phyloP scores from a whole-genome alignment of 805 yeast species.

The Allodekkera sacchari region DNA sequence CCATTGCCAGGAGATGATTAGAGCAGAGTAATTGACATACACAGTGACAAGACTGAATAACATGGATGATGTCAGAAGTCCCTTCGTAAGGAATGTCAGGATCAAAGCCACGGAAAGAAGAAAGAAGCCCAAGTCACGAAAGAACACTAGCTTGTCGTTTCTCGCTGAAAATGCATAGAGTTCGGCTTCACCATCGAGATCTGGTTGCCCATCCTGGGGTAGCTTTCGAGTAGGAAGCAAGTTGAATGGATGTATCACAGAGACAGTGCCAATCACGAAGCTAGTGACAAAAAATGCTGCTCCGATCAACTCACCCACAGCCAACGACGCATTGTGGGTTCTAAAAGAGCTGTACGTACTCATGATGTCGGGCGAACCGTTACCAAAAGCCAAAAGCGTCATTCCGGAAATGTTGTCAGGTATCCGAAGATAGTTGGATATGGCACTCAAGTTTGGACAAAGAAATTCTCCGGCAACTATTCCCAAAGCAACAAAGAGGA shows the following conservation, averaged over 20 bases:
- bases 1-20: constrained; percentile 39
- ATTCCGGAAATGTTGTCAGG: constrained; percentile 83
- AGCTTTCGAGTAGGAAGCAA: constrained; percentile 27
- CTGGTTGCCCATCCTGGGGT: background rate
- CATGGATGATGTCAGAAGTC: constrained; percentile 42
- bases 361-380: constrained; percentile 86
- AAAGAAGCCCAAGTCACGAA: constrained; percentile 61
- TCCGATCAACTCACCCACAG: constrained; percentile 86
- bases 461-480: constrained; percentile 75
- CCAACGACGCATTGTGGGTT: constrained; percentile 60
- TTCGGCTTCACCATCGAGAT: constrained; percentile 6
- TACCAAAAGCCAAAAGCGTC: constrained; percentile 84
- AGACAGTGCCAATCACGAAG: constrained; percentile 74
- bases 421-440: constrained; percentile 55
- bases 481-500: constrained; percentile 61
- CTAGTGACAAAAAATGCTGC: constrained; percentile 79
- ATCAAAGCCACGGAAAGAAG: constrained; percentile 41
- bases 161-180: constrained; percentile 13
- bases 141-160: constrained; percentile 34
- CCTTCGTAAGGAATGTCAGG: constrained; percentile 40
- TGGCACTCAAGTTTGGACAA: constrained; percentile 70
- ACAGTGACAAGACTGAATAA: constrained; percentile 47
- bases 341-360: constrained; percentile 77
- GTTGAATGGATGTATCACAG: constrained; percentile 55
- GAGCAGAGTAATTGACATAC: constrained; percentile 53